phyloP scores from a whole-genome alignment of 192 early-diverging fungal species.

The Mortierella antarctica region DNA sequence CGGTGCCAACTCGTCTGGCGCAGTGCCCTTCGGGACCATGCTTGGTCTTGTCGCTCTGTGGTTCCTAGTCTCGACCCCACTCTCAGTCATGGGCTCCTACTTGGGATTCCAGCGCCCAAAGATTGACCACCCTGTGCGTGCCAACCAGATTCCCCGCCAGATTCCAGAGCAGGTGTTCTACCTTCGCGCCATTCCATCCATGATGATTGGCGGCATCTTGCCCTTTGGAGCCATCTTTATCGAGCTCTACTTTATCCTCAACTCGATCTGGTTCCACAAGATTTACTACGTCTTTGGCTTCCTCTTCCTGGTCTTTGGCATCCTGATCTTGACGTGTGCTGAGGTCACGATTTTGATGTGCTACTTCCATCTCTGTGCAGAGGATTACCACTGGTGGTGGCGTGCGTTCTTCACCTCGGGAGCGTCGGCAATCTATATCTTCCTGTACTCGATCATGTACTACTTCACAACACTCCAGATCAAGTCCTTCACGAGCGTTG shows the following conservation, averaged over 20 bases:
- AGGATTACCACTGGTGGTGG: constrained; percentile 92
- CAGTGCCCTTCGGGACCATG: constrained; percentile 90
- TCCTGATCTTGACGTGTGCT: constrained; percentile 85
- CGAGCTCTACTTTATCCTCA: constrained; percentile 97
- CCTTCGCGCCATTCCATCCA: constrained; percentile 77
- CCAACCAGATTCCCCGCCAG: constrained; percentile 94
- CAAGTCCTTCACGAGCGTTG: constrained; percentile 78
- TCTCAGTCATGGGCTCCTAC: constrained; percentile 83
- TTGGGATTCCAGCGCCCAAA: constrained; percentile 74
- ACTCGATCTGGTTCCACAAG: constrained; percentile 92
- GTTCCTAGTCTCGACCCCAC: constrained; percentile 83
- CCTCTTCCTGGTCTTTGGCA: constrained; percentile 87
- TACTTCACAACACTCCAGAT: constrained; percentile 84
- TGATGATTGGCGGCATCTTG: constrained; percentile 85
- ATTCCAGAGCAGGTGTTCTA: constrained; percentile 90
- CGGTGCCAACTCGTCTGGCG: constrained; percentile 82
- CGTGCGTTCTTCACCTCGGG: constrained; percentile 87
- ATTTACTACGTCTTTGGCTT: constrained; percentile 96
- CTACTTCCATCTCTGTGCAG: constrained; percentile 90
- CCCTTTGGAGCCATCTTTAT: constrained; percentile 96
- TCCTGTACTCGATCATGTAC: constrained; percentile 89
- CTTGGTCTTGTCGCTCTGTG: constrained; percentile 85
- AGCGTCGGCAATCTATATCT: constrained; percentile 88
- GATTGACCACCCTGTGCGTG: constrained; percentile 82
- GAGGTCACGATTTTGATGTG: constrained; percentile 89